phyloP scores from a whole-genome alignment of 768 basidiomycete species.

The Russula vinacea region DNA sequence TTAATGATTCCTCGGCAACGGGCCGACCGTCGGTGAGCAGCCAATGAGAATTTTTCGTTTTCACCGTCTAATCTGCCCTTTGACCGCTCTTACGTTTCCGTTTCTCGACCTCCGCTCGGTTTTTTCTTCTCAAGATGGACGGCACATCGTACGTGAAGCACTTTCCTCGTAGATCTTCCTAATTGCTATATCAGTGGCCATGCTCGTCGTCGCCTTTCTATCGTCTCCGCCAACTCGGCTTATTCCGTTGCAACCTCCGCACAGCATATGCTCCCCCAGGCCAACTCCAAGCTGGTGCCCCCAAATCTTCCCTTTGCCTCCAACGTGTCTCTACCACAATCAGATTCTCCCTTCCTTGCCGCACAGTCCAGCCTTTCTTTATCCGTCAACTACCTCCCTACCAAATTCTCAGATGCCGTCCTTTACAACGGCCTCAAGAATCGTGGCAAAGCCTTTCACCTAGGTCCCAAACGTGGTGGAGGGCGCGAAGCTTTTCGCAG shows the following conservation, averaged over 20 bases:
- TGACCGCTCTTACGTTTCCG: neutral
- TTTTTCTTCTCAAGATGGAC: conserved; percentile 21
- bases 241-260: conserved; percentile 49
- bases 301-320: conserved; percentile 43
- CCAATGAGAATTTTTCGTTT: neutral
- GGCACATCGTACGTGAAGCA: conserved; percentile 15
- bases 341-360: conserved; percentile 31
- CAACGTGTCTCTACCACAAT: conserved; percentile 31
- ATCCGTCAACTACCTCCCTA: conserved; percentile 70
- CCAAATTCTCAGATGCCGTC: conserved; percentile 60
- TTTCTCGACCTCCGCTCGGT: neutral
- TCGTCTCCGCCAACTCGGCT: conserved; percentile 42
- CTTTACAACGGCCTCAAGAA: conserved; percentile 44
- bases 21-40: conserved; percentile 23
- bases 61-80: conserved; percentile 1
- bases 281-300: conserved; percentile 41
- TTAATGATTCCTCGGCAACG: neutral
- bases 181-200: neutral
- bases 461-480: conserved; percentile 59
- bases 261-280: conserved; percentile 45
- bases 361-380: conserved; percentile 41
- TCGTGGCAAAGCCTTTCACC: conserved; percentile 40
- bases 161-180: neutral
- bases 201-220: conserved; percentile 35
- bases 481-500: conserved; percentile 57